These are phyloP conservation scores for Pseudonitzschia multiseries DNA, from an alignment of 108 stramenopile genomes.

Conservation along the genomic window DNA sequence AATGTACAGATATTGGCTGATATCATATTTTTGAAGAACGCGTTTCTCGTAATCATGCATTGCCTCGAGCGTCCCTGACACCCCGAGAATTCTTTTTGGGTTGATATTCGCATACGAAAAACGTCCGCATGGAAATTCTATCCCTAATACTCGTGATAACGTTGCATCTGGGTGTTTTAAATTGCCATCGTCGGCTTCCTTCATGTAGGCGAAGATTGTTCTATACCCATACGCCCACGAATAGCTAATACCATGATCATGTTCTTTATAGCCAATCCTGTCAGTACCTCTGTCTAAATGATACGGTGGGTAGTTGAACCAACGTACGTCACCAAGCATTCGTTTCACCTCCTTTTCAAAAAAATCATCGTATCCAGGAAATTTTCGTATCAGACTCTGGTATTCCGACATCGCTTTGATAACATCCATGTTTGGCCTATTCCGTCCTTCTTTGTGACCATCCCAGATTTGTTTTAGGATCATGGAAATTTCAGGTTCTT, in stretches of 20 bases:
- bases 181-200: conserved; percentile 42
- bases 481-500: conserved; percentile 44
- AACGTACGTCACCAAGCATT: conserved; percentile 55
- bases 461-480: conserved; percentile 54
- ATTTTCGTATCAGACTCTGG: conserved; percentile 32
- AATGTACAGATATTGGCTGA: conserved; percentile 47
- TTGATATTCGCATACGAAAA: conserved; percentile 71
- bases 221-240: conserved; percentile 54
- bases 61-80: conserved; percentile 55
- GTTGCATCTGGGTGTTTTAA: conserved; percentile 21
- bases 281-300: conserved; percentile 39
- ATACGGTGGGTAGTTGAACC: conserved; percentile 42
- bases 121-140: conserved; percentile 60
- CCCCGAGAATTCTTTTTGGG: conserved; percentile 56
- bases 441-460: conserved; percentile 29
- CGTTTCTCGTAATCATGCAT: conserved; percentile 45
- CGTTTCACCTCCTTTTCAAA: conserved; percentile 55
- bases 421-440: conserved; percentile 39
- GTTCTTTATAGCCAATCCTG: conserved; percentile 60
- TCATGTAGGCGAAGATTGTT: conserved; percentile 62
- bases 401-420: conserved; percentile 49
- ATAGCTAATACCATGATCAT: conserved; percentile 58
- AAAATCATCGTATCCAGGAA: conserved; percentile 38
- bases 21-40: conserved; percentile 46
- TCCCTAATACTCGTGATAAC: conserved; percentile 37